phyloP scores from a whole-genome alignment of 306 rosid species.

The Cucurbita pepo region DNA sequence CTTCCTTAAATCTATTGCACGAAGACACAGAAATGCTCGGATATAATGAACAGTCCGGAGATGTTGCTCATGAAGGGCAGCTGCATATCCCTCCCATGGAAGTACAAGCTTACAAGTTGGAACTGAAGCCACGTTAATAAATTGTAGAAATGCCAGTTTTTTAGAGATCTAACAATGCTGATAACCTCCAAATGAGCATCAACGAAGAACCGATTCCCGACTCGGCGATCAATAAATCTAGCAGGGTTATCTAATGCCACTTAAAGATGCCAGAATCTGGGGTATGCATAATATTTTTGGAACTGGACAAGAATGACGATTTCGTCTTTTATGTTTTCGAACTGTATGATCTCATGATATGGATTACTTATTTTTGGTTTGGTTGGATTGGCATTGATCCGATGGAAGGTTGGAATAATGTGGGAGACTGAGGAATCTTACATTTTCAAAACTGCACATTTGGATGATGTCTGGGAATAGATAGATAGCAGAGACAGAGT shows the following conservation, averaged over 20 bases:
- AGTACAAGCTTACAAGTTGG: slow-evolving; percentile 80
- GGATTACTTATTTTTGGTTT: neutral
- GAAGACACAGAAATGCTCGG: slow-evolving; percentile 77
- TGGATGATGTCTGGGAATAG: neutral
- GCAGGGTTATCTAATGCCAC: neutral
- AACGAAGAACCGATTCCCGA: neutral
- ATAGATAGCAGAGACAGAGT: neutral
- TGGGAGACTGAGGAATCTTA: neutral
- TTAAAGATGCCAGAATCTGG: neutral
- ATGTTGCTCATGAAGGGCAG: slow-evolving; percentile 51
- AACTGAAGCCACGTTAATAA: slow-evolving; percentile 32
- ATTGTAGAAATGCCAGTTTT: neutral
- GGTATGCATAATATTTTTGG: neutral
- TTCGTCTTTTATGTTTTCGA: neutral
- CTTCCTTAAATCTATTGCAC: slow-evolving; percentile 80
- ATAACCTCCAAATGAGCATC: neutral
- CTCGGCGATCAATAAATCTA: neutral
- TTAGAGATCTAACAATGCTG: neutral
- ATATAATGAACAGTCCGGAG: slow-evolving; percentile 41
- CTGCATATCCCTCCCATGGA: slow-evolving; percentile 78
- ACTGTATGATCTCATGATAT: neutral
- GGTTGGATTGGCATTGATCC: neutral
- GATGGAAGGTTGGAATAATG: neutral
- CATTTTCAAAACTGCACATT: neutral
- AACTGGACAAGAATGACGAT: neutral